Evolutionary conservation across 2,329 filamentous ascomycete species (phyloP), one percentile per base, ranked within the genome.

Genomic region (Penicillium glabrum): DNA sequence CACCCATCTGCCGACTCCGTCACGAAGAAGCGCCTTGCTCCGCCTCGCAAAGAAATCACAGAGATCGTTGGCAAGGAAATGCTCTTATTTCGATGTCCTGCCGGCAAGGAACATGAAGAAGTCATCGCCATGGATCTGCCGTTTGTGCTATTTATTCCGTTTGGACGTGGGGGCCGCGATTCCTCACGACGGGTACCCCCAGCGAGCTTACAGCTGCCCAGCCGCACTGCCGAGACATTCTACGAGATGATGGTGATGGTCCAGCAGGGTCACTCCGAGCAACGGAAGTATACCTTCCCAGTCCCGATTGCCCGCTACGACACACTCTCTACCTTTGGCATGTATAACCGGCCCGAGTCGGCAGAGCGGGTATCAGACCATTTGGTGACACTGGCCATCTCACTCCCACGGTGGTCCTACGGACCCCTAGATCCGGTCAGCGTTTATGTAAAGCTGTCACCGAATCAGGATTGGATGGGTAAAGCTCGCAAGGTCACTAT

Each of bases 211-310:
- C 91, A 96, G 74, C 82, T 99, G 54, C 89, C 92, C 24, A 95
- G 90, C 77, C 86, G 95, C 68, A 96, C 91, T n/a, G 93, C 92
- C 58, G 95, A 99, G 79, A 99, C 95, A 46, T 96, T 83, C 73
- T 99, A 98, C 79, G 95, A 99, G 78, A 84, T 99, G 60, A 91
- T 98, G 54, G 95, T 99, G 51, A 96, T 89, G 51, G 89, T 99
- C 23, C 93, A 98, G 71, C 93, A 98, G 75, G 91, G 93, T 3
- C 88, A 89, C 66, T 86, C 86, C 67, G 86, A 90, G 60, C 91
- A 97, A 77, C 91, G 90, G 76, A 96, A 96, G 76, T 95, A 96
- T 75, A 82, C 87, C 5, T 97, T 97, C 66, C 91, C 95, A 1
- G 89, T 98, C 39, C 93, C 93, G 1, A 86, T 99, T 66, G 87